Percentiles rank a stretch among this genome's conserved stretches.
Evolutionary conservation across 306 rosid species (phyloP).

Genomic region (Geum urbanum): DNA sequence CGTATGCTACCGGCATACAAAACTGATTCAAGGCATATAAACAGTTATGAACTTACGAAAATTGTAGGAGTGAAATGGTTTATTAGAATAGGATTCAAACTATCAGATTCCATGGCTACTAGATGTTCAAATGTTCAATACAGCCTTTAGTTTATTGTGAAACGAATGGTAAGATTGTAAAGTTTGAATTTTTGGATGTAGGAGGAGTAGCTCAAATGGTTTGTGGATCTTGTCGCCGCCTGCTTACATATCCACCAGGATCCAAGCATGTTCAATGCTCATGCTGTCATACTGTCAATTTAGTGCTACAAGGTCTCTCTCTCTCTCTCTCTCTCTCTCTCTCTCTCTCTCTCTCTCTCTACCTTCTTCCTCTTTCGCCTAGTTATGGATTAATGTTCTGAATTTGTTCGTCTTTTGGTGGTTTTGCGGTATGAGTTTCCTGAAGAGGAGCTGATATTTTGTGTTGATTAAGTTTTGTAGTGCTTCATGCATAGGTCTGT

Average conservation of each 20-base stretch:
- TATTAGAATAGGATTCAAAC: background rate
- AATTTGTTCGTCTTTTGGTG: background rate
- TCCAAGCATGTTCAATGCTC: conserved; percentile 71
- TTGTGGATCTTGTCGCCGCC: conserved; percentile 81
- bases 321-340: conserved; percentile 1
- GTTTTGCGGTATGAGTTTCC: background rate
- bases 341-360: conserved; percentile 13
- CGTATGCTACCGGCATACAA: no score
- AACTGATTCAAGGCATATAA: no score
- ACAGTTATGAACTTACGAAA: background rate
- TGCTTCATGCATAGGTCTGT: background rate
- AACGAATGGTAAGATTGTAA: conserved; percentile 15
- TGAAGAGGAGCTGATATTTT: background rate
- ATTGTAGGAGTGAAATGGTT: background rate
- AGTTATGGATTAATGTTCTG: background rate
- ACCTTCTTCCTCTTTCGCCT: conserved; percentile 9
- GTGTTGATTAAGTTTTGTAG: background rate
- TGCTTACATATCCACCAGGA: conserved; percentile 68
- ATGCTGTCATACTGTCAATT: conserved; percentile 74
- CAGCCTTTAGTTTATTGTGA: background rate
- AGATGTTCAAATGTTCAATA: background rate
- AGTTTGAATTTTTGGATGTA: conserved; percentile 30
- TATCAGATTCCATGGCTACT: background rate
- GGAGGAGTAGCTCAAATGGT: conserved; percentile 88
- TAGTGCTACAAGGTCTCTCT: conserved; percentile 67